Conservation (phyloP, 257 asterid genomes). For the Petunia secreta region DNA sequence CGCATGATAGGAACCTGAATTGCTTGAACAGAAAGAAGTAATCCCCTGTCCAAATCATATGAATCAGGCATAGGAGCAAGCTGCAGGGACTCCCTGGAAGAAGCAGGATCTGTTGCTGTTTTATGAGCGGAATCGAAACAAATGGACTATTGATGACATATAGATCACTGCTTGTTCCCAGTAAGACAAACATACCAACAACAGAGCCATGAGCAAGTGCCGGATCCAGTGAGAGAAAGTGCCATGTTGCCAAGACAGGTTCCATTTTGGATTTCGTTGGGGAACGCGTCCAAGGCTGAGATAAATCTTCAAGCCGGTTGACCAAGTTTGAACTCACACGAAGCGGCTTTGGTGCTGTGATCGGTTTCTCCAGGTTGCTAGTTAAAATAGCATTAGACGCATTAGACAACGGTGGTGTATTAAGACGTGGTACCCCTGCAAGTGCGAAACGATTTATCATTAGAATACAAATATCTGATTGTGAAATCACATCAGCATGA, state of each 20-base stretch:
- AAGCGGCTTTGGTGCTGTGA: slow-evolving; percentile 87
- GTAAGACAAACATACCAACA: slow-evolving; percentile 49
- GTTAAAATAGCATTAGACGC: slow-evolving; percentile 39
- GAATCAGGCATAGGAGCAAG: slow-evolving; percentile 97
- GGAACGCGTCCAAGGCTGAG: slow-evolving; percentile 99
- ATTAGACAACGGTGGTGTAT: slow-evolving; percentile 81
- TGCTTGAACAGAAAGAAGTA: slow-evolving; percentile 96
- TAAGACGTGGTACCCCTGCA: slow-evolving; percentile 97
- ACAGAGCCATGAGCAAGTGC: slow-evolving; percentile 51
- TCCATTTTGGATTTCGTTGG: slow-evolving; percentile 94
- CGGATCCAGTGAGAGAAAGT: slow-evolving; percentile 62
- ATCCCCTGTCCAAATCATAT: slow-evolving; percentile 94
- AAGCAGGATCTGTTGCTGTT: slow-evolving; percentile 77
- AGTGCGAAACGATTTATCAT: slow-evolving; percentile 21
- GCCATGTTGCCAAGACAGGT: slow-evolving; percentile 87
- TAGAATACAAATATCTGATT: neutral
- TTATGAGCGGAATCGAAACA: slow-evolving; percentile 50
- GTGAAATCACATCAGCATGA: slow-evolving; percentile 21
- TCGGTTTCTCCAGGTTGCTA: slow-evolving; percentile 52
- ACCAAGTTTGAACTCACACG: slow-evolving; percentile 76
- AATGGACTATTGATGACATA: slow-evolving; percentile 15
- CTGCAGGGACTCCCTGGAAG: slow-evolving; percentile 71
- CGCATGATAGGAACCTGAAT: slow-evolving; percentile 63
- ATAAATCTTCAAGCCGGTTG: slow-evolving; percentile 82
- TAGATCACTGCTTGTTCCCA: slow-evolving; percentile 30